Percentiles rank a stretch among this genome's conserved stretches.
Conservation (phyloP, 2,329 filamentous ascomycete genomes). For the Nemania sp. region DNA sequence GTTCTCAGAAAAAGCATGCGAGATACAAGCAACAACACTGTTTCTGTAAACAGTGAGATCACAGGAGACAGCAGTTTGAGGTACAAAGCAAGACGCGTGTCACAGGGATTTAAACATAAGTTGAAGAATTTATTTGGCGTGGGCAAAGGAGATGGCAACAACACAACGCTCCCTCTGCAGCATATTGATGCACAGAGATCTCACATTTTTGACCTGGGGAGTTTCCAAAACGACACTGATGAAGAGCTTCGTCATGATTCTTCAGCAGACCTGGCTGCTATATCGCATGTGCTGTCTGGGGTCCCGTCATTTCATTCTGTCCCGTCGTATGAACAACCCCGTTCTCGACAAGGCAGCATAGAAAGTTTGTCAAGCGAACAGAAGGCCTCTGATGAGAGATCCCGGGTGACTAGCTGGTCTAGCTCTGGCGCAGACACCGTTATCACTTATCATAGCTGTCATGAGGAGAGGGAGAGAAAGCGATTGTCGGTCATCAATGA, state of each 20-base stretch:
- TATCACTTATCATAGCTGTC: slow-evolving; percentile 47
- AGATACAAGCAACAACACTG: slow-evolving; percentile 52
- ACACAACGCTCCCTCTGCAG: slow-evolving; percentile 51
- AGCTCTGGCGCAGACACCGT: slow-evolving; percentile 64
- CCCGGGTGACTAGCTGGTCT: slow-evolving; percentile 75
- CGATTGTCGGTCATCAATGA: slow-evolving; percentile 69
- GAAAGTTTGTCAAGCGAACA: slow-evolving; percentile 52
- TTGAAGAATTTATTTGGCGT: slow-evolving; percentile 62
- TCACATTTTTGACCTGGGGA: slow-evolving; percentile 33
- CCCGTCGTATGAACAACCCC: slow-evolving; percentile 51
- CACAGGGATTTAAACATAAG: slow-evolving; percentile 63
- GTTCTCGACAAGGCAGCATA: slow-evolving; percentile 59
- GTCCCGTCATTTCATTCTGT: slow-evolving; percentile 56
- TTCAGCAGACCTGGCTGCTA: slow-evolving; percentile 34
- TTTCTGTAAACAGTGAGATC: slow-evolving; percentile 31
- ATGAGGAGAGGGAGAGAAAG: slow-evolving; percentile 55
- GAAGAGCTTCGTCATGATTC: slow-evolving; percentile 22
- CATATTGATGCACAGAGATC: slow-evolving; percentile 54
- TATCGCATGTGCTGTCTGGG: slow-evolving; percentile 55
- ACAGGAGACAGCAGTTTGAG: slow-evolving; percentile 47
- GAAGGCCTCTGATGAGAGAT: slow-evolving; percentile 55
- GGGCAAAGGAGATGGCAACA: slow-evolving; percentile 43
- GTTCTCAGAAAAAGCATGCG: slow-evolving; percentile 52
- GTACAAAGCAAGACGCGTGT: slow-evolving; percentile 64
- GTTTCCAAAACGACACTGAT: slow-evolving; percentile 20